phyloP scores from a whole-genome alignment of 768 basidiomycete genomes.

The Cytidiella melzeri region DNA sequence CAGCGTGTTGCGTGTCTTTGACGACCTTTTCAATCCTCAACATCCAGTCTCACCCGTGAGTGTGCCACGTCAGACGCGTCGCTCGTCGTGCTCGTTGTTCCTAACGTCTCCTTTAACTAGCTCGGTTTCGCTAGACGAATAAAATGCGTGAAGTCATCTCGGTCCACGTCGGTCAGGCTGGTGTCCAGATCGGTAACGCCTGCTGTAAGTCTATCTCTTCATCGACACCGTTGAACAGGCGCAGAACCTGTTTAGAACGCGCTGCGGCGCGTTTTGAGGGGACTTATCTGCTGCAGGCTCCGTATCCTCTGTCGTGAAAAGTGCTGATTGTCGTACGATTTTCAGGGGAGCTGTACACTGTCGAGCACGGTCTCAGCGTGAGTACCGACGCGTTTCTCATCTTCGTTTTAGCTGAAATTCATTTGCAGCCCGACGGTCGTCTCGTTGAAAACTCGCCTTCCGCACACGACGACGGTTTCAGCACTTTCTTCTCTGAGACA shows the following conservation, averaged over 20 bases:
- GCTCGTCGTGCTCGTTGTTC: not conserved
- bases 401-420: conserved; percentile 7
- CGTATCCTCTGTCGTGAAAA: not conserved
- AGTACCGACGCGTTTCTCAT: conserved; percentile 28
- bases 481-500: conserved; percentile 99
- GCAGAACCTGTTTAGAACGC: not conserved
- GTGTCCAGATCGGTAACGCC: conserved; percentile 96
- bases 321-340: conserved; percentile 13
- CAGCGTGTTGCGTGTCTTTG: conserved; percentile 23
- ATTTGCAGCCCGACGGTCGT: conserved; percentile 87
- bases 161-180: conserved; percentile 97
- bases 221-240: not conserved
- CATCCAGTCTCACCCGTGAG: conserved; percentile 21
- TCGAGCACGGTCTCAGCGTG: conserved; percentile 97
- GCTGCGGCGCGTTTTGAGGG: conserved; percentile 14
- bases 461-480: conserved; percentile 84
- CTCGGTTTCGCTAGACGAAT: conserved; percentile 19
- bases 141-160: conserved; percentile 96
- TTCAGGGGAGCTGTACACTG: conserved; percentile 95
- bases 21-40: conserved; percentile 25
- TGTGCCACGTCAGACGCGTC: conserved; percentile 8
- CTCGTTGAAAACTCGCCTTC: conserved; percentile 73
- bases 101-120: conserved; percentile 2
- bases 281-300: not conserved
- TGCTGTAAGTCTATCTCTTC: conserved; percentile 69